Evolutionary conservation across 306 rosid genomes (phyloP).

Genomic region (Malus fusca): DNA sequence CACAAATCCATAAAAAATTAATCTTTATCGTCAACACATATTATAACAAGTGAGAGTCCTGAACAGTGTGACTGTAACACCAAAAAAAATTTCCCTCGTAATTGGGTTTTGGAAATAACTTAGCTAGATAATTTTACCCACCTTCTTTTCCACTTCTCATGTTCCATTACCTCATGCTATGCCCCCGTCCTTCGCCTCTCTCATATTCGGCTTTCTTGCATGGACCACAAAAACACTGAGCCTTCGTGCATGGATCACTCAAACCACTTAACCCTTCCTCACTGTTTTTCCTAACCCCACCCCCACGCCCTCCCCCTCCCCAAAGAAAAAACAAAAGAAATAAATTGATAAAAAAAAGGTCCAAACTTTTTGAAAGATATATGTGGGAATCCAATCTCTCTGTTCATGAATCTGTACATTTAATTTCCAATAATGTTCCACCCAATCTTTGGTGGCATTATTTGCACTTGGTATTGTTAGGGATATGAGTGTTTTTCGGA

Average conservation of each 20-base stretch:
- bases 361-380: not conserved
- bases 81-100: not conserved
- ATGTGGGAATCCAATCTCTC: not conserved
- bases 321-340: not conserved
- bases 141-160: not conserved
- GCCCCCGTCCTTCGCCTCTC: not conserved
- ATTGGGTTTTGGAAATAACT: not conserved
- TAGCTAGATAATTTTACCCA: not conserved
- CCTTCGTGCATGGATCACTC: conserved; percentile 47
- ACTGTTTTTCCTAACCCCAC: conserved; percentile 12
- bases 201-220: conserved; percentile 30
- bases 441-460: not conserved
- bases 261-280: conserved; percentile 29
- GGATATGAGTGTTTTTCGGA: not conserved
- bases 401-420: not conserved
- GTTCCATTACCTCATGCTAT: not conserved
- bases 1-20: too few relatives aligned
- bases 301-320: conserved; percentile 22
- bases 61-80: not conserved
- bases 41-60: not conserved
- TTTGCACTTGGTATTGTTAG: not conserved
- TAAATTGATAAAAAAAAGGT: not conserved
- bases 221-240: conserved; percentile 73
- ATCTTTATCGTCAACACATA: too few relatives aligned
- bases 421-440: not conserved